A percentile compares a stretch with the other conserved stretches of the same genome.
These are phyloP conservation scores for Debaryomycetaceae sp. DNA, from an alignment of 1,139 yeast species.

Conservation along the genomic window DNA sequence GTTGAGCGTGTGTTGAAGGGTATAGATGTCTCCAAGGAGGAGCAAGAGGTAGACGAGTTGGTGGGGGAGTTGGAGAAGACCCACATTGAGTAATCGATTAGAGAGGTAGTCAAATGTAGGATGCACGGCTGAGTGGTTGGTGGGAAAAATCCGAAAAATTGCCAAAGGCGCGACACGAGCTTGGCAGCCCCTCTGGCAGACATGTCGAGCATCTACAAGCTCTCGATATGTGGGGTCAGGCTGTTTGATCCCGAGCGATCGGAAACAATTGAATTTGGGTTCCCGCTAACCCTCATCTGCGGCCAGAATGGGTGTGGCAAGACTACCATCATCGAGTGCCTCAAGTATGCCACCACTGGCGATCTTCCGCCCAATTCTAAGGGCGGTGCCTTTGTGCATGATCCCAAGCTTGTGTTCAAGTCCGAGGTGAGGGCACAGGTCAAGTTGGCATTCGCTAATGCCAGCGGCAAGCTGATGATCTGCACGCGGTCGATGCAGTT, in stretches of 20 bases:
- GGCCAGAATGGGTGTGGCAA: constrained; percentile 99
- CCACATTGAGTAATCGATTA: constrained; percentile 26
- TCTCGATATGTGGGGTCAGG: constrained; percentile 85
- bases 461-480: constrained; percentile 74
- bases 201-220: constrained; percentile 70
- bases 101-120: not conserved
- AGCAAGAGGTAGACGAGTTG: constrained; percentile 51
- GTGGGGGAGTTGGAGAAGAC: constrained; percentile 57
- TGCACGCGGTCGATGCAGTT: constrained; percentile 83
- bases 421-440: constrained; percentile 85
- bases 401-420: constrained; percentile 78
- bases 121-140: too few species aligned
- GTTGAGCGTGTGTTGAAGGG: constrained; percentile 58
- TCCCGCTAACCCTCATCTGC: constrained; percentile 87
- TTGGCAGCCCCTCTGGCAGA: not conserved
- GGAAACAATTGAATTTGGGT: constrained; percentile 86
- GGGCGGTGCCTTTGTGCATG: constrained; percentile 95
- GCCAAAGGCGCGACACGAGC: not conserved
- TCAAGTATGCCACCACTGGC: constrained; percentile 93
- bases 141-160: not conserved
- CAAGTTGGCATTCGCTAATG: constrained; percentile 76
- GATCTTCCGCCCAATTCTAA: constrained; percentile 93
- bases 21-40: constrained; percentile 28
- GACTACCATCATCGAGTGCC: constrained; percentile 92
- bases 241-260: constrained; percentile 81